These are phyloP conservation scores for Allium sativum DNA, from an alignment of 106 monocot species.

Conservation along the genomic window DNA sequence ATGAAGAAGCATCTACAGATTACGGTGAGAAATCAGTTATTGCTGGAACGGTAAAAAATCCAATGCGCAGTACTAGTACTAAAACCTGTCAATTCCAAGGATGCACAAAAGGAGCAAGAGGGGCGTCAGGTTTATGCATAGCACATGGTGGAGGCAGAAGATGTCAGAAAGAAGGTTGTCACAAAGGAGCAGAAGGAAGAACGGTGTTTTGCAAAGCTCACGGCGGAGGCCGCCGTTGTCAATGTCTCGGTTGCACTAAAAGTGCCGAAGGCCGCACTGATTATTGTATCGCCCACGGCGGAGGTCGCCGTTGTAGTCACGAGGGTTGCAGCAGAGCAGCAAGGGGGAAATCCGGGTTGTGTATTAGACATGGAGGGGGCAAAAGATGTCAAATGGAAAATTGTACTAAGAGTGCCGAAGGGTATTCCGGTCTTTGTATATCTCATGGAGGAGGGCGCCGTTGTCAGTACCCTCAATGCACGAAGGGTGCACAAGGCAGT, in stretches of 20 bases:
- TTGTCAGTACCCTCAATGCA: conserved; percentile 29
- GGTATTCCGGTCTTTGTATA: conserved; percentile 39
- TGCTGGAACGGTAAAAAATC: conserved; percentile 4
- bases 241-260: conserved; percentile 44
- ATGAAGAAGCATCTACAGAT: conserved; percentile 10
- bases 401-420: conserved; percentile 43
- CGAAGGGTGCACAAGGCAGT: conserved; percentile 45
- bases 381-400: conserved; percentile 42
- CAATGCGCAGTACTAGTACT: conserved; percentile 19
- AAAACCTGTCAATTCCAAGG: conserved; percentile 39
- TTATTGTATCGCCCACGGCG: conserved; percentile 47
- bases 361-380: conserved; percentile 49
- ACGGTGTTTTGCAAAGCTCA: conserved; percentile 47
- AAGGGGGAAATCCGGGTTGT: conserved; percentile 41
- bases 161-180: conserved; percentile 36
- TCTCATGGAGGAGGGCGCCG: conserved; percentile 44
- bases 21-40: neutral
- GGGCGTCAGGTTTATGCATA: conserved; percentile 49
- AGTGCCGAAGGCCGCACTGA: conserved; percentile 52
- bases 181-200: conserved; percentile 44
- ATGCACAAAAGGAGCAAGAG: conserved; percentile 46
- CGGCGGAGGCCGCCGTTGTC: conserved; percentile 42
- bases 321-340: conserved; percentile 34
- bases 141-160: conserved; percentile 47
- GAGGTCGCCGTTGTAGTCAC: conserved; percentile 35